These are phyloP conservation scores for Venturia asperata DNA, from an alignment of 2,329 filamentous ascomycete species.

Conservation along the genomic window DNA sequence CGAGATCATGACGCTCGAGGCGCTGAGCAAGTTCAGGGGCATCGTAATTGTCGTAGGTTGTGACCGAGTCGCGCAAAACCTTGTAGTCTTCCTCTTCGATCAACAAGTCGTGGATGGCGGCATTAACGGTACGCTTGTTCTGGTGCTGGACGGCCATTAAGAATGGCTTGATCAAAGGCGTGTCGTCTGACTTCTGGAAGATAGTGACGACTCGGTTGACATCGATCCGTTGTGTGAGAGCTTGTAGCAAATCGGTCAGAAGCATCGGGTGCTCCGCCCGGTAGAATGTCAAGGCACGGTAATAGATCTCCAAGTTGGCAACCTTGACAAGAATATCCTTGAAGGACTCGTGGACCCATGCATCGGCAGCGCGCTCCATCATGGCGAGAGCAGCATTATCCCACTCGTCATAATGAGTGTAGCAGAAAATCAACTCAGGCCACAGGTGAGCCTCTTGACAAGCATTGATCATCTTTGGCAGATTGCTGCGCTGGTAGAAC, in stretches of 20 bases:
- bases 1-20: conserved; percentile 92
- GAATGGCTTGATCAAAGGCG: conserved; percentile 98
- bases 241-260: conserved; percentile 90
- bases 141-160: conserved; percentile 90
- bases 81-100: conserved; percentile 99
- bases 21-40: conserved; percentile 85
- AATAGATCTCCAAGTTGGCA: conserved; percentile 97
- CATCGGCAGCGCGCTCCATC: conserved; percentile 95
- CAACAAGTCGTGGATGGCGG: conserved; percentile 92
- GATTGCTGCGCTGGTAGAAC: conserved; percentile 97
- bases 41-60: conserved; percentile 99
- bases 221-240: conserved; percentile 85
- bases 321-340: conserved; percentile 98
- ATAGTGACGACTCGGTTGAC: conserved; percentile 99
- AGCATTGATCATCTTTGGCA: conserved; percentile 90
- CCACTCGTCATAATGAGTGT: conserved; percentile 96
- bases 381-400: conserved; percentile 96
- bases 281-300: conserved; percentile 94
- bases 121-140: conserved; percentile 97
- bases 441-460: conserved; percentile 93
- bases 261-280: conserved; percentile 94
- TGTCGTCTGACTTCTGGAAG: conserved; percentile 97
- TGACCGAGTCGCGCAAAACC: conserved; percentile 91
- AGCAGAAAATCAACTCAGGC: conserved; percentile 96
- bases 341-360: conserved; percentile 99